A percentile compares a stretch with the other conserved stretches of the same genome.
These are phyloP conservation scores for Kalanchoe fedtschenkoi DNA, from an alignment of 164 flowering plant genomes.

Conservation along the genomic window DNA sequence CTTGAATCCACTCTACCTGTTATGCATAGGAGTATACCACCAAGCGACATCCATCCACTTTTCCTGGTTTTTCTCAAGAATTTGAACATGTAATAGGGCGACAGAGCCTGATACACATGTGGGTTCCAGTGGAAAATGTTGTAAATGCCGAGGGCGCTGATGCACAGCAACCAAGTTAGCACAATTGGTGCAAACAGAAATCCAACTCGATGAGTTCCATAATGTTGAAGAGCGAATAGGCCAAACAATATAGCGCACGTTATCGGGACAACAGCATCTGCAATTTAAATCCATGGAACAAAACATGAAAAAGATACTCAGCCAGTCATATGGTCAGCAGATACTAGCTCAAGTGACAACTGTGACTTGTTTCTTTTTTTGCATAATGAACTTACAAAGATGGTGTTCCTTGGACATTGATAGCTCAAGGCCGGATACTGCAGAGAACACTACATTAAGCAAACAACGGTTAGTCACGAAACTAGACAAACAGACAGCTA, in stretches of 20 bases:
- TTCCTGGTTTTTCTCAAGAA: conserved; percentile 78
- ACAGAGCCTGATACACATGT: conserved; percentile 72
- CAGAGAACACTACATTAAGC: conserved; percentile 51
- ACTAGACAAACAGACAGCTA: background rate
- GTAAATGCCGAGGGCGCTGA: conserved; percentile 77
- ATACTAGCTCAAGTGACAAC: background rate
- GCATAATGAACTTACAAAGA: conserved; percentile 46
- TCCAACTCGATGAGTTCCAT: conserved; percentile 85
- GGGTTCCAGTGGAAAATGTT: conserved; percentile 82
- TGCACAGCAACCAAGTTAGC: conserved; percentile 75
- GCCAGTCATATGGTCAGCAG: background rate
- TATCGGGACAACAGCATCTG: conserved; percentile 81
- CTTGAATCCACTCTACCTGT: conserved; percentile 42
- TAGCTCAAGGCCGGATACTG: conserved; percentile 87
- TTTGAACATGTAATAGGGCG: conserved; percentile 89
- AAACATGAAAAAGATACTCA: background rate
- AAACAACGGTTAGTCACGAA: background rate
- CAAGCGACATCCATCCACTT: conserved; percentile 96
- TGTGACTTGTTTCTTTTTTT: background rate
- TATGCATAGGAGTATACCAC: conserved; percentile 83
- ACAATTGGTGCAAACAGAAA: conserved; percentile 83
- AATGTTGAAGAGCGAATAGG: conserved; percentile 78
- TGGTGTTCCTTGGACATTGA: conserved; percentile 77
- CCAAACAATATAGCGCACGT: conserved; percentile 68
- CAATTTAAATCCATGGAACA: conserved; percentile 14